Conservation (phyloP, 1,139 yeast species). For the Arxiozyma slooffiae region DNA sequence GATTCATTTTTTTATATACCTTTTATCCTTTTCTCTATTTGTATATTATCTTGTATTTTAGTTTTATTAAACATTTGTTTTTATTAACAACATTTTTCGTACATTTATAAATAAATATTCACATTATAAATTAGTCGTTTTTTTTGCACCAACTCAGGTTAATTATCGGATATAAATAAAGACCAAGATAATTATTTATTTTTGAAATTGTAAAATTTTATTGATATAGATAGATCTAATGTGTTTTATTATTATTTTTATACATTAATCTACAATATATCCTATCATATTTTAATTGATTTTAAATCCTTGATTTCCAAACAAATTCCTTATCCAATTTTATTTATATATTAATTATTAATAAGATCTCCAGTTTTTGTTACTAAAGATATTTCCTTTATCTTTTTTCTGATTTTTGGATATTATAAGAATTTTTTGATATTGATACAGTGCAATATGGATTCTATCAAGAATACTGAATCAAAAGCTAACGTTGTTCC, state of each 20-base stretch:
- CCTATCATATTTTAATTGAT: not conserved
- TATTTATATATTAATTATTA: too few species aligned
- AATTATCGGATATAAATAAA: not conserved
- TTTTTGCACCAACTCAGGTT: too few species aligned
- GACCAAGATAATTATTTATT: not conserved
- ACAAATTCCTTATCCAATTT: not conserved
- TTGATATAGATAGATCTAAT: not conserved
- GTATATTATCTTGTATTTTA: constrained; percentile 18
- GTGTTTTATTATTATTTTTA: not conserved
- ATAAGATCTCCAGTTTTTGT: too few species aligned
- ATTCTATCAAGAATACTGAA: not conserved
- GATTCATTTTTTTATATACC: constrained; percentile 4
- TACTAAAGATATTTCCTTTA: not conserved
- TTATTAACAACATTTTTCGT: constrained; percentile 2
- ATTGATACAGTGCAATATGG: not conserved
- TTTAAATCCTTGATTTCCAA: not conserved
- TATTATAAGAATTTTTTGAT: too few species aligned
- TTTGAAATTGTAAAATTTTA: too few species aligned
- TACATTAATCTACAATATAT: not conserved
- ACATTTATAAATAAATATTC: constrained; percentile 5
- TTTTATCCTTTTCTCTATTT: constrained; percentile 5
- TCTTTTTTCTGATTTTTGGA: not conserved
- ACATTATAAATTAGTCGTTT: constrained; percentile 8
- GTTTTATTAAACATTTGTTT: constrained; percentile 3
- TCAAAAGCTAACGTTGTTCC: constrained; percentile 8